These are phyloP conservation scores for Xanthoceras sorbifolium DNA, from an alignment of 345 rosid species.

Conservation along the genomic window DNA sequence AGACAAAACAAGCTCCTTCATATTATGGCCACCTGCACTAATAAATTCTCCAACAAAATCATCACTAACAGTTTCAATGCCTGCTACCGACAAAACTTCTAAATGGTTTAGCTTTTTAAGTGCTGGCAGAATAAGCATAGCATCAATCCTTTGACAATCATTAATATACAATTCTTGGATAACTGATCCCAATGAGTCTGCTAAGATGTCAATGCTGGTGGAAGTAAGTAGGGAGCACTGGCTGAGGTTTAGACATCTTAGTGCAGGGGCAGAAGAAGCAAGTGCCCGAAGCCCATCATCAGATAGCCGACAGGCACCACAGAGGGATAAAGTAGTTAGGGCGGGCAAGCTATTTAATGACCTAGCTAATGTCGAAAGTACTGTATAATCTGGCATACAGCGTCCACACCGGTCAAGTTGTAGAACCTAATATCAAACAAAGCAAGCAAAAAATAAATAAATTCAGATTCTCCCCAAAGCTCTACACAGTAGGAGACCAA, in stretches of 20 bases:
- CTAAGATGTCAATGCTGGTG: conserved; percentile 54
- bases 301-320: conserved; percentile 81
- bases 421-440: conserved; percentile 61
- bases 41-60: conserved; percentile 50
- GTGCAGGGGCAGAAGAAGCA: conserved; percentile 61
- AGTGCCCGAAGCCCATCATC: conserved; percentile 67
- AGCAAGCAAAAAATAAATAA: no score
- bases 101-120: conserved; percentile 60
- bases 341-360: conserved; percentile 56
- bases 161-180: conserved; percentile 69
- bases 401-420: conserved; percentile 89
- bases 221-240: conserved; percentile 81
- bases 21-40: conserved; percentile 45
- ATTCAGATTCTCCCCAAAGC: conserved; percentile 13
- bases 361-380: conserved; percentile 54
- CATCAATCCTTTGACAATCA: conserved; percentile 75
- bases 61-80: conserved; percentile 64
- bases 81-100: conserved; percentile 72
- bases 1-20: conserved; percentile 71
- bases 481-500: background rate
- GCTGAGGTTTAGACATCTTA: conserved; percentile 71
- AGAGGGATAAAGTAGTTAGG: conserved; percentile 62
- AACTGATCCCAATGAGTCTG: conserved; percentile 58
- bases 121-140: conserved; percentile 60
- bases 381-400: conserved; percentile 66